These are phyloP conservation scores for Aureobasidium sp. DNA, from an alignment of 2,329 filamentous ascomycete species.

Conservation along the genomic window DNA sequence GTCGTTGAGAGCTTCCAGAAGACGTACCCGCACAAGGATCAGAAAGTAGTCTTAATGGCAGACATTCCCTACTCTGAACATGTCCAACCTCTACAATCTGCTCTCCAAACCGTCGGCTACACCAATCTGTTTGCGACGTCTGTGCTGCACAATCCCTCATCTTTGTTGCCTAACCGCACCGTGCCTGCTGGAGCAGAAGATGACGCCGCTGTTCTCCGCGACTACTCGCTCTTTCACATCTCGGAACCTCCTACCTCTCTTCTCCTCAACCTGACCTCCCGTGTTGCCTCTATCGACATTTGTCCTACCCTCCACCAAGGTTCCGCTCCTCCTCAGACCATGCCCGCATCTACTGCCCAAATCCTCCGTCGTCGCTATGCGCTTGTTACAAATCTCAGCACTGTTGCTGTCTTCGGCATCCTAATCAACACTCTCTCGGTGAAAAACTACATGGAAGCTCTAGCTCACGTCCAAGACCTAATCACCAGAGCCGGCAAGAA, in stretches of 20 bases:
- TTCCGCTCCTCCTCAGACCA: slow-evolving; percentile 25
- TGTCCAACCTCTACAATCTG: slow-evolving; percentile 50
- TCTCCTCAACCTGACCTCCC: slow-evolving; percentile 77
- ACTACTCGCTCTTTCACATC: slow-evolving; percentile 78
- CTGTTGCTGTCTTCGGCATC: slow-evolving; percentile 81
- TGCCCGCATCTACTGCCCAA: slow-evolving; percentile 47
- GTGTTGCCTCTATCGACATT: slow-evolving; percentile 71
- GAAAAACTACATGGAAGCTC: slow-evolving; percentile 77
- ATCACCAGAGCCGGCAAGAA: slow-evolving; percentile 85
- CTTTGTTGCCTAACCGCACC: slow-evolving; percentile 75
- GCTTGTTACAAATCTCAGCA: slow-evolving; percentile 70
- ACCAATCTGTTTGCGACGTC: slow-evolving; percentile 59
- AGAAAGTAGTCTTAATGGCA: slow-evolving; percentile 73
- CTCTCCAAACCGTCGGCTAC: slow-evolving; percentile 61
- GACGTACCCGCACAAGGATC: slow-evolving; percentile 58
- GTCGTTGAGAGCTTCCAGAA: slow-evolving; percentile 56
- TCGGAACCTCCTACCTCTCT: slow-evolving; percentile 73
- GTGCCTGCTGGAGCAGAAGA: slow-evolving; percentile 48
- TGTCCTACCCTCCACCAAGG: slow-evolving; percentile 51
- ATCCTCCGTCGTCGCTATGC: slow-evolving; percentile 80
- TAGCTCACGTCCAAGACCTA: slow-evolving; percentile 63
- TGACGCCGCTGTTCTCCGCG: slow-evolving; percentile 46
- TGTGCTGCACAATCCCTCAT: slow-evolving; percentile 71
- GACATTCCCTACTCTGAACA: slow-evolving; percentile 83
- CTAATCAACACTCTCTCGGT: slow-evolving; percentile 93